These are phyloP conservation scores for Fomitopsis pinicola DNA, from an alignment of 1,284 basidiomycete species.

Conservation along the genomic window DNA sequence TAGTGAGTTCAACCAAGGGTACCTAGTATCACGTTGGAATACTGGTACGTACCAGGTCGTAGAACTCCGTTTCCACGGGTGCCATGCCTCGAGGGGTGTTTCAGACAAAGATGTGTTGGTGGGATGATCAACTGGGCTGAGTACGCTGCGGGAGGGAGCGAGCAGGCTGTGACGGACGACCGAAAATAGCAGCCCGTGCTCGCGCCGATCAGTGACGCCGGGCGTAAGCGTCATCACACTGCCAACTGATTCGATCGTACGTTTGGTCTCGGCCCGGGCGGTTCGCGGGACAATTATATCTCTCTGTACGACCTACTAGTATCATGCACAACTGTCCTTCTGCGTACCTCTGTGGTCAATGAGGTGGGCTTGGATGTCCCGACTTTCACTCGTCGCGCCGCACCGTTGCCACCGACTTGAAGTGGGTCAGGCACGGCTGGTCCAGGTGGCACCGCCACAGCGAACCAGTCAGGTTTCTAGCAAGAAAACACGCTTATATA, in stretches of 20 bases:
- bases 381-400: too few species aligned
- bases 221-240: not conserved
- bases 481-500: too few species aligned
- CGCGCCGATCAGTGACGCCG: not conserved
- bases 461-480: too few species aligned
- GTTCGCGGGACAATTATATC: too few species aligned
- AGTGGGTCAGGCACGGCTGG: too few species aligned
- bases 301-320: too few species aligned
- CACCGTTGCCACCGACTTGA: too few species aligned
- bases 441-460: too few species aligned
- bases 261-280: not conserved
- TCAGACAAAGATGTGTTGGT: not conserved
- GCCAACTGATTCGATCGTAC: not conserved
- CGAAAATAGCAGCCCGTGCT: not conserved
- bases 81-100: conserved; percentile 27
- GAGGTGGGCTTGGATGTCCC: too few species aligned
- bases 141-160: not conserved
- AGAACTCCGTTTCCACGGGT: conserved; percentile 47
- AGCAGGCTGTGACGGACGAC: not conserved
- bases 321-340: too few species aligned
- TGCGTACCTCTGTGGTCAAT: too few species aligned
- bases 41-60: conserved; percentile 36
- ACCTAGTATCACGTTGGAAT: not conserved
- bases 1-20: not conserved
- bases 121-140: not conserved